Evolutionary conservation across 345 rosid genomes (phyloP).

Genomic region (Hypericum androsaemum): DNA sequence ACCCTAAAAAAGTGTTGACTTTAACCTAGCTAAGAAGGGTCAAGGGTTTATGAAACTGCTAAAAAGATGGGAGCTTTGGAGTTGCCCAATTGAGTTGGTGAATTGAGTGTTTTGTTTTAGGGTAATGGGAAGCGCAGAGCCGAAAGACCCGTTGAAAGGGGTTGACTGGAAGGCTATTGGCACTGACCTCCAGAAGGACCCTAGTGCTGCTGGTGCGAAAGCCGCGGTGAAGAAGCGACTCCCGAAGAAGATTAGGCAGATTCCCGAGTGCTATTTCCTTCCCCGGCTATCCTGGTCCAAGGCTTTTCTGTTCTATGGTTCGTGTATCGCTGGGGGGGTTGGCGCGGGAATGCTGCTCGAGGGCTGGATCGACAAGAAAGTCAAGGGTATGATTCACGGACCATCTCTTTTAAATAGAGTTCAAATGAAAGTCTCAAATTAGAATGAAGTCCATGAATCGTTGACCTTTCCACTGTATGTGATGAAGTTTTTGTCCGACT

Average conservation of each 20-base stretch:
- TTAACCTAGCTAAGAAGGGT: too few relatives aligned
- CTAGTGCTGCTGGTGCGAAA: slow-evolving; percentile 39
- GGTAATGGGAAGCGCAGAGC: slow-evolving; percentile 50
- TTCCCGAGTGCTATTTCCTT: slow-evolving; percentile 84
- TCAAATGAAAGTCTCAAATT: too few relatives aligned
- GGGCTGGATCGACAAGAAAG: slow-evolving; percentile 78
- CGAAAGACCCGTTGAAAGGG: slow-evolving; percentile 77
- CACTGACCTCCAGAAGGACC: slow-evolving; percentile 54
- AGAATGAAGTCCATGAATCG: too few relatives aligned
- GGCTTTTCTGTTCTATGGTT: slow-evolving; percentile 63
- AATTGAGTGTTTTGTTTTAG: not conserved
- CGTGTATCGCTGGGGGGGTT: slow-evolving; percentile 72
- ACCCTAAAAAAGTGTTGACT: too few relatives aligned
- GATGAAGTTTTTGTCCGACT: too few relatives aligned
- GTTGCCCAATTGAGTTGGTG: not conserved
- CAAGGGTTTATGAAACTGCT: too few relatives aligned
- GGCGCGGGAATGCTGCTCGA: slow-evolving; percentile 87
- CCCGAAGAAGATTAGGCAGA: slow-evolving; percentile 70
- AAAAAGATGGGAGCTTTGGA: too few relatives aligned
- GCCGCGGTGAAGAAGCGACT: slow-evolving; percentile 49
- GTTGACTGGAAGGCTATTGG: slow-evolving; percentile 78
- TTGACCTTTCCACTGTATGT: too few relatives aligned
- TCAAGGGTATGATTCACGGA: slow-evolving; percentile 36
- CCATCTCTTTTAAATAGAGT: too few relatives aligned
- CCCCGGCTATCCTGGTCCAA: slow-evolving; percentile 53